Evolutionary conservation across 169 alveolate genomes (phyloP).

Genomic region (Cryptosporidium ubiquitum): DNA sequence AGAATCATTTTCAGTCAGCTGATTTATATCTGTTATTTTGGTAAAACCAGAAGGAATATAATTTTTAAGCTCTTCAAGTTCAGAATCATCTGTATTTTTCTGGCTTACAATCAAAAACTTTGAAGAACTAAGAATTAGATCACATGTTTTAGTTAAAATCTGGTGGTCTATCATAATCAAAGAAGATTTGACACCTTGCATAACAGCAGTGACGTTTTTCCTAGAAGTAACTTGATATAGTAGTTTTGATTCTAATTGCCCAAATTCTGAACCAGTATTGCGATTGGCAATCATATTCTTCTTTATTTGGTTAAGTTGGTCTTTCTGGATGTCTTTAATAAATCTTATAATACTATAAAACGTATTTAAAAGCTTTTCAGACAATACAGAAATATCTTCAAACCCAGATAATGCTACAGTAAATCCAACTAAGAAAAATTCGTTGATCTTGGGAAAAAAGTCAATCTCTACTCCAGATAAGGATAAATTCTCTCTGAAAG

Average conservation of each 20-base stretch:
- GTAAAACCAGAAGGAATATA: constrained; percentile 7
- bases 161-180: background rate
- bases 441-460: constrained; percentile 5
- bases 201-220: background rate
- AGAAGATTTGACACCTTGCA: background rate
- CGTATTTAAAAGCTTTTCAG: constrained; percentile 3
- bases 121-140: background rate
- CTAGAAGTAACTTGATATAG: constrained; percentile 1
- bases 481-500: background rate
- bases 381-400: background rate
- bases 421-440: background rate
- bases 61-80: background rate
- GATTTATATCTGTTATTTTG: background rate
- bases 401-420: background rate
- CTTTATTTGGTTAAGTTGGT: background rate
- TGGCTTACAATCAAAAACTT: constrained; percentile 37
- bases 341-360: background rate
- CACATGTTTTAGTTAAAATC: background rate
- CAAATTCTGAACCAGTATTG: background rate
- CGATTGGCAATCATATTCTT: background rate
- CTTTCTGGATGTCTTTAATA: background rate
- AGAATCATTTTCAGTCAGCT: background rate
- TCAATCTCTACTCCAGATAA: constrained; percentile 6
- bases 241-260: background rate
- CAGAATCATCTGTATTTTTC: background rate